These are phyloP conservation scores for Exophiala mesophila DNA, from an alignment of 2,329 filamentous ascomycete species.

Conservation along the genomic window DNA sequence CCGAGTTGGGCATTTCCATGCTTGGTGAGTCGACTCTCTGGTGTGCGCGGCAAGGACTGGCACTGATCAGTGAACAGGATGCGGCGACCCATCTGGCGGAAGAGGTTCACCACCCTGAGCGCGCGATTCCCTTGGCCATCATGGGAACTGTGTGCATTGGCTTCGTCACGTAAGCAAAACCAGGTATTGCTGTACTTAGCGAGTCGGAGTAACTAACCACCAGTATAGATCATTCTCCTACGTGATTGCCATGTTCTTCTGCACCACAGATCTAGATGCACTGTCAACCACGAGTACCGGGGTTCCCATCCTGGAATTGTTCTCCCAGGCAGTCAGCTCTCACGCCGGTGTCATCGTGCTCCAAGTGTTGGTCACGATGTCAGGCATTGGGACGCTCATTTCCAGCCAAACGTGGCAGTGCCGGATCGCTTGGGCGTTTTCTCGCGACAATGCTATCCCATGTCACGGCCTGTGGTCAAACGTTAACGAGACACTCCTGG, in stretches of 20 bases:
- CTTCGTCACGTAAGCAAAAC: conserved; percentile 39
- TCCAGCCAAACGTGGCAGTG: conserved; percentile 49
- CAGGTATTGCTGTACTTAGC: no score
- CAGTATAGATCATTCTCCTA: no score
- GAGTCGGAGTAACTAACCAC: no score
- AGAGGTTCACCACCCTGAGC: conserved; percentile 44
- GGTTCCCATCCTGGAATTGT: conserved; percentile 51
- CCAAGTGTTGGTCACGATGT: conserved; percentile 43
- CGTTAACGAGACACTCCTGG: conserved; percentile 25
- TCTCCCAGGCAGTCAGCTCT: conserved; percentile 39
- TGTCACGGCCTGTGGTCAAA: conserved; percentile 3
- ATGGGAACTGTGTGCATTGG: conserved; percentile 46
- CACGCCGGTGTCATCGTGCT: conserved; percentile 42
- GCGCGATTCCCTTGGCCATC: conserved; percentile 47
- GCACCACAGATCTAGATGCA: conserved; percentile 39
- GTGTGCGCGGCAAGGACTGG: no score
- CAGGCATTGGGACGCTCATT: conserved; percentile 44
- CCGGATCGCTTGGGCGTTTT: conserved; percentile 37
- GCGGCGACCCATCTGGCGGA: conserved; percentile 49
- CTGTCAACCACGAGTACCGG: conserved; percentile 38
- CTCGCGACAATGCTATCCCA: conserved; percentile 16
- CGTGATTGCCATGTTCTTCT: conserved; percentile 47
- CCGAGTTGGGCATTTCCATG: conserved; percentile 37
- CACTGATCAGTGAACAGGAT: no score
- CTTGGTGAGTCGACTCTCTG: no score